phyloP scores from a whole-genome alignment of 495 filamentous ascomycete genomes.

The Alectoria sarmentosa region DNA sequence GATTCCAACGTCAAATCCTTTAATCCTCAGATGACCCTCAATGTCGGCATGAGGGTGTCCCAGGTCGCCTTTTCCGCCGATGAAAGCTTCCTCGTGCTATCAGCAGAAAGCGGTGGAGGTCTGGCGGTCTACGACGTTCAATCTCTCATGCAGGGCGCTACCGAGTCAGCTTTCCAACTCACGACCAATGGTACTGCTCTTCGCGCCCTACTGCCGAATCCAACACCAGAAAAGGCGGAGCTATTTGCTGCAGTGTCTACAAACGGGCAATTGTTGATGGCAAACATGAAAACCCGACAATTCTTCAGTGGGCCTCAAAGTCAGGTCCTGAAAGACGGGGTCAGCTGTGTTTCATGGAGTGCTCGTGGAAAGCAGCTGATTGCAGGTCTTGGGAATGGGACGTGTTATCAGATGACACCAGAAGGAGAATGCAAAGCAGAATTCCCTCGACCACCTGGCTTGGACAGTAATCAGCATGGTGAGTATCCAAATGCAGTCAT shows the following conservation, averaged over 20 bases:
- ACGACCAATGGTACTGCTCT: slow-evolving; percentile 67
- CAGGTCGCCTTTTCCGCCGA: slow-evolving; percentile 86
- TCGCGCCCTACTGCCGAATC: slow-evolving; percentile 74
- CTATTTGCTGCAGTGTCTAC: slow-evolving; percentile 72
- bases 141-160: slow-evolving; percentile 54
- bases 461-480: slow-evolving; percentile 65
- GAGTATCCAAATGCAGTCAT: slow-evolving; percentile 23
- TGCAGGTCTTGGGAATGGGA: slow-evolving; percentile 78
- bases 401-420: slow-evolving; percentile 74
- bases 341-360: slow-evolving; percentile 88
- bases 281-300: slow-evolving; percentile 63
- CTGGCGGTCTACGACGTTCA: slow-evolving; percentile 75
- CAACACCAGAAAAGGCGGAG: slow-evolving; percentile 53
- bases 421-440: slow-evolving; percentile 65
- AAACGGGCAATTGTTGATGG: slow-evolving; percentile 74
- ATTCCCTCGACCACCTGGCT: slow-evolving; percentile 67
- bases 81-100: slow-evolving; percentile 75
- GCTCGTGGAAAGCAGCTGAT: slow-evolving; percentile 86
- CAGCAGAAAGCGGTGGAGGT: slow-evolving; percentile 74
- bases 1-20: slow-evolving; percentile 64
- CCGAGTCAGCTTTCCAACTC: slow-evolving; percentile 64
- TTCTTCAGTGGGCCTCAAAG: slow-evolving; percentile 56
- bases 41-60: slow-evolving; percentile 67
- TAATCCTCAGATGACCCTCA: slow-evolving; percentile 62
- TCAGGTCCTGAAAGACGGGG: slow-evolving; percentile 59